phyloP scores from a whole-genome alignment of 2,329 filamentous ascomycete genomes.

The Epichloe aotearoae region DNA sequence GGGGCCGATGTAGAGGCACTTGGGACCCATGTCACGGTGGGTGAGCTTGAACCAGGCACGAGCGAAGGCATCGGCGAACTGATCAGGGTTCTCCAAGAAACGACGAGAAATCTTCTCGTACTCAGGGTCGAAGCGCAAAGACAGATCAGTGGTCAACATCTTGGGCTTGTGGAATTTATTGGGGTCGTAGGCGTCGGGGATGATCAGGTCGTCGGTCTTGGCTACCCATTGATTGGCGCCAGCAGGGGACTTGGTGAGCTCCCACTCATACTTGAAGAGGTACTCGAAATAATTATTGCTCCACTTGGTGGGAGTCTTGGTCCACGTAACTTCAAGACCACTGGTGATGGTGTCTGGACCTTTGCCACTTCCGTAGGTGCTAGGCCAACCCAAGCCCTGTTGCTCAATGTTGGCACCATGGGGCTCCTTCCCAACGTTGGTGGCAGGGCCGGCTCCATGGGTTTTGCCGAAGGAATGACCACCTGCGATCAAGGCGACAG shows the following conservation, averaged over 20 bases:
- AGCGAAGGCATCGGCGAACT: constrained; percentile 56
- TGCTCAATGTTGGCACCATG: constrained; percentile 48
- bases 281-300: constrained; percentile 63
- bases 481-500: constrained; percentile 64
- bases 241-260: constrained; percentile 59
- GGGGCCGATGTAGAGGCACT: constrained; percentile 57
- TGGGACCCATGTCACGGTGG: constrained; percentile 67
- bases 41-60: constrained; percentile 75
- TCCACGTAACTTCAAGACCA: constrained; percentile 71
- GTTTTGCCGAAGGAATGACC: constrained; percentile 74
- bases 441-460: constrained; percentile 54
- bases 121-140: constrained; percentile 55
- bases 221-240: constrained; percentile 69
- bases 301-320: constrained; percentile 62
- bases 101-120: constrained; percentile 66
- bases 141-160: constrained; percentile 65
- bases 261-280: constrained; percentile 69
- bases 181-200: constrained; percentile 58
- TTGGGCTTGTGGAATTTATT: constrained; percentile 60
- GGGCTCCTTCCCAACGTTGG: constrained; percentile 55
- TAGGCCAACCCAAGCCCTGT: constrained; percentile 63
- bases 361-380: constrained; percentile 49
- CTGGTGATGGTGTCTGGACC: constrained; percentile 63
- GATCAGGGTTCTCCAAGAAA: constrained; percentile 54
- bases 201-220: constrained; percentile 51